Base-by-base conservation (phyloP, 352 stramenopile species). In the Phytophthora ramorum region DNA sequence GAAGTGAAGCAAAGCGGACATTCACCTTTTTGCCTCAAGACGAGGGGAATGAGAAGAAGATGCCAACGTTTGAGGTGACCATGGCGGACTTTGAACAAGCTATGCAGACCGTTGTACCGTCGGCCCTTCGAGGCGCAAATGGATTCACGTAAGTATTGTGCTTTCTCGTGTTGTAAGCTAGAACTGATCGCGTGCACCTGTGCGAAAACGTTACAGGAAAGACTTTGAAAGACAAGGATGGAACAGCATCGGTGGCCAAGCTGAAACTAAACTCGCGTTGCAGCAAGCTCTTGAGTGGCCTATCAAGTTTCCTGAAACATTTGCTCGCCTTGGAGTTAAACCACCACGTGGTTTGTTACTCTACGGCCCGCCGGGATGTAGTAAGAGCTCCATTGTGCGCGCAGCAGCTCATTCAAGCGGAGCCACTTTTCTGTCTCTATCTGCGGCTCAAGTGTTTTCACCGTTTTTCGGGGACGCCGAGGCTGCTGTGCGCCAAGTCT, bases 241-340 rank as follows among this genome's bases (percentile, higher is more conserved):
- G 88, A 76, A 90, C 55, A 79, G 71, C 47, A 95, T 96, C 57
- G 88, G 88, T 28, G 88, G 88, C 2, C 85, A 94, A 45, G 69
- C 78, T 13, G 59, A 79, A 16, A 88, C 85, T 20, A 96, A 96
- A 35, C 55, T 92, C 7, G 81, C 86, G 12, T 59, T 93, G n/a
- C 80, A 93, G 50, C 89, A 97, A 43, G 85, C 81, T 19, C 73
- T 98, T 7, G 91, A 97, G 52, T 98, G 91, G 92, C 93, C 93
- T 0, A 66, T 97, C 50, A 79, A 84, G 58, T 93, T 87, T 66
- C 78, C 81, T 2, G 66, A 89, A 41, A 89, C 85, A 1, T 97
- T 97, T 38, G 43, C 68, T 14, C 79, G 80, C 0, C 77, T 97
- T 12, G 81, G 85, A 7, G 68, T 96, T 34, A 78, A 87, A 52